These are phyloP conservation scores for Lachnellula subtilissima DNA, from an alignment of 2,329 filamentous ascomycete species.

Conservation along the genomic window DNA sequence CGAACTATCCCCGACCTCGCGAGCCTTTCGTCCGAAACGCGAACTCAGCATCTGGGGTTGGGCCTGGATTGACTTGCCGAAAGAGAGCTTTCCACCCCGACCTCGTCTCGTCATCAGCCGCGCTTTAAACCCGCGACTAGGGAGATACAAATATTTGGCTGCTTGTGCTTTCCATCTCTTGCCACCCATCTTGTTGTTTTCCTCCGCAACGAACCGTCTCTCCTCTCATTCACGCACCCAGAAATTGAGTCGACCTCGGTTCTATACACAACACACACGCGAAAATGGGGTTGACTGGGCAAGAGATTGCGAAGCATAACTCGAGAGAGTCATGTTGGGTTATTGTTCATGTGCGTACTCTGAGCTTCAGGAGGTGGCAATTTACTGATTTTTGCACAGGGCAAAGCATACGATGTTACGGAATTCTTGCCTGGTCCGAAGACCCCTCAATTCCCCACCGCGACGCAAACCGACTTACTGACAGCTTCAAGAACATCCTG, in stretches of 20 bases:
- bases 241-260: slow-evolving; percentile 5
- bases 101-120: not conserved
- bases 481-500: slow-evolving; percentile 65
- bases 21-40: not conserved
- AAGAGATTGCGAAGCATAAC: slow-evolving; percentile 68
- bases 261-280: not conserved
- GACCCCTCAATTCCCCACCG: not conserved
- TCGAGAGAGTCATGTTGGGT: slow-evolving; percentile 85
- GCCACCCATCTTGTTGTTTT: not conserved
- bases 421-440: slow-evolving; percentile 70
- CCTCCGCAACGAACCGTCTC: not conserved
- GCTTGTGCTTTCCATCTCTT: not conserved
- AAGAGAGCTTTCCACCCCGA: not conserved
- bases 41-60: not conserved
- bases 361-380: slow-evolving; percentile 6
- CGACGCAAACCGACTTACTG: slow-evolving; percentile 5
- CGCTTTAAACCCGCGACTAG: not conserved
- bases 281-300: slow-evolving; percentile 41
- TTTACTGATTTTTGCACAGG: slow-evolving; percentile 36
- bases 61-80: not conserved
- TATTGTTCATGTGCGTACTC: slow-evolving; percentile 64
- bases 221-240: not conserved
- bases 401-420: slow-evolving; percentile 84
- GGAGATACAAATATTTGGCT: not conserved
- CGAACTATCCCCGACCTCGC: not conserved